A percentile compares a stretch with the other conserved stretches of the same genome.
Evolutionary conservation across 2,329 filamentous ascomycete species (phyloP).

Genomic region (Sclerotinia spermophila): DNA sequence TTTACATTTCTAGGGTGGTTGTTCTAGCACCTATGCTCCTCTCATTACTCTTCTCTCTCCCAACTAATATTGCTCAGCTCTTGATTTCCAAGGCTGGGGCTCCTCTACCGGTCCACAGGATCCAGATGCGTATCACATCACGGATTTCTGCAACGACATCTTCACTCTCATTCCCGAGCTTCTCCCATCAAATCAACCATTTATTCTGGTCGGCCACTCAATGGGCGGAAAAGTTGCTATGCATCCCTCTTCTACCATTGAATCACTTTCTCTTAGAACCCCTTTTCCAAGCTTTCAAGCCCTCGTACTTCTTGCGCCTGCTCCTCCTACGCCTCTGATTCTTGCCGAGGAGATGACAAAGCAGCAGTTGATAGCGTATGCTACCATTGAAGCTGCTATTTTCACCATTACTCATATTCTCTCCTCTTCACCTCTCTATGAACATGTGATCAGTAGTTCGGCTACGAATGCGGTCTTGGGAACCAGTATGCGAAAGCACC

Average conservation of each 20-base stretch:
- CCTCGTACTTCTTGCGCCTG: slow-evolving; percentile 27
- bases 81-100: slow-evolving; percentile 42
- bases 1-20: slow-evolving; percentile 42
- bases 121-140: slow-evolving; percentile 35
- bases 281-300: slow-evolving; percentile 28
- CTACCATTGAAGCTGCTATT: slow-evolving; percentile 31
- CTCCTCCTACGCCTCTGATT: slow-evolving; percentile 36
- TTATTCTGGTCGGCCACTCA: slow-evolving; percentile 40
- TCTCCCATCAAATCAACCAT: slow-evolving; percentile 21
- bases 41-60: slow-evolving; percentile 23
- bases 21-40: slow-evolving; percentile 35
- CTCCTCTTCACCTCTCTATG: slow-evolving; percentile 23
- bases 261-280: neutral
- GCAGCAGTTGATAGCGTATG: slow-evolving; percentile 39
- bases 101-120: slow-evolving; percentile 35
- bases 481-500: slow-evolving; percentile 36
- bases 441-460: slow-evolving; percentile 19
- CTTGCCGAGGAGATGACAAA: slow-evolving; percentile 37
- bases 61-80: slow-evolving; percentile 29
- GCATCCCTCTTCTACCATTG: neutral
- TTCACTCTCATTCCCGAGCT: slow-evolving; percentile 28
- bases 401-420: slow-evolving; percentile 39
- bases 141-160: slow-evolving; percentile 27
- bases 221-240: slow-evolving; percentile 42
- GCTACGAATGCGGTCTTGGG: slow-evolving; percentile 37